Evolutionary conservation across 495 filamentous ascomycete species (phyloP), one percentile per base, ranked within the genome.

Genomic region (Neurospora sp.): DNA sequence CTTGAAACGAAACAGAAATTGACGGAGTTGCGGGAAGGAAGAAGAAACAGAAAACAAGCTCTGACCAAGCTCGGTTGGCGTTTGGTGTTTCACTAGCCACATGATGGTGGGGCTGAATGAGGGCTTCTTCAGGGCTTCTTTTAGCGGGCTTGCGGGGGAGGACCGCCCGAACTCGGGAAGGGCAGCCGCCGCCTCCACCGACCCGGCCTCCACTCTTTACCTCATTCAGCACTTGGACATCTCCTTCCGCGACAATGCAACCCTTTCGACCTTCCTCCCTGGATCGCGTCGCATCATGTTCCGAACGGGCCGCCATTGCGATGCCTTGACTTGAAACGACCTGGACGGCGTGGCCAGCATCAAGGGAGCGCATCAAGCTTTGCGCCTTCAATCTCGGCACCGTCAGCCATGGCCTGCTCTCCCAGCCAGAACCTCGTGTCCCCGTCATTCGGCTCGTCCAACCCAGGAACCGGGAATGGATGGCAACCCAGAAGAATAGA

Each of bases 191-290:
- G 23, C 23, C 48, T 59, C 48, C 48, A 59, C 48, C 48, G 4
- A 59, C 48, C 14, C 23, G n/a, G n/a, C 5, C 48, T 59, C 48
- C 48, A 27, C 48, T 62, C 12, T 62, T 62, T 62, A 35, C 54
- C 54, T 66, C 54, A 66, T 66, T 66, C 54, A 66, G 54, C 54
- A 35, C 44, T 48, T 41, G 10, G 16, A 48, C 69, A 37, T 62
- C 39, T 75, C 46, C 73, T 73, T 80, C 78, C 78, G 78, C 70
- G 35, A 77, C 48, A 80, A 72, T 80, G 75, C 77, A 75, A 80
- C 78, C 39, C 42, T 73, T 70, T 31, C 62, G n/a, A 48, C 59
- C 44, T 23, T 8, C 3, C 59, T 69, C 37, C 77, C 75, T 75
- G 70, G 48, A 66, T 62, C 37, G 39, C 35, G 71, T 38, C 72